Percentiles rank a stretch among this genome's conserved stretches.
Evolutionary conservation across 805 yeast species (phyloP).

Genomic region (Candida namnaoensis): DNA sequence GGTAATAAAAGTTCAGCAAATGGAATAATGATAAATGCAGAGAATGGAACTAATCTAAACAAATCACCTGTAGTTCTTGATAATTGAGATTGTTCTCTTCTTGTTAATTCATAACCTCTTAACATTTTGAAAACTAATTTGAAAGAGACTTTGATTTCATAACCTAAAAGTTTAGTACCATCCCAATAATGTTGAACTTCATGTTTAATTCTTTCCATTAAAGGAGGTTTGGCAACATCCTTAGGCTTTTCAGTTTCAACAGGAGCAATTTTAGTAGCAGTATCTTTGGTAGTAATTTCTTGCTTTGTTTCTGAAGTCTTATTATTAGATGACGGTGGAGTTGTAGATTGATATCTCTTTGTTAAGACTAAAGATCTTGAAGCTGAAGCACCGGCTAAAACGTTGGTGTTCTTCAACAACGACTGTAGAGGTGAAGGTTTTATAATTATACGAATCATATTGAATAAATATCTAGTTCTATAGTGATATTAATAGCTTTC

Average conservation of each 20-base stretch:
- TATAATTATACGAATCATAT: too few species aligned
- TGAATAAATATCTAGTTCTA: too few species aligned
- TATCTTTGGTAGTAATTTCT: too few species aligned
- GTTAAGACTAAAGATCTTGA: too few species aligned
- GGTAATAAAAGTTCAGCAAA: conserved; percentile 92
- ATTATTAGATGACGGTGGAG: too few species aligned
- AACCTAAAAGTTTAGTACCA: conserved; percentile 89
- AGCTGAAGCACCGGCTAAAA: too few species aligned
- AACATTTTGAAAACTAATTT: conserved; percentile 74
- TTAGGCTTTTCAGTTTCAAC: too few species aligned
- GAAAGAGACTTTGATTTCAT: conserved; percentile 79
- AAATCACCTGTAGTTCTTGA: conserved; percentile 83
- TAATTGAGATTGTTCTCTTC: conserved; percentile 85
- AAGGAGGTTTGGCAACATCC: conserved; percentile 31
- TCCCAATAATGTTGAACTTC: conserved; percentile 91
- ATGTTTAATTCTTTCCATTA: conserved; percentile 84
- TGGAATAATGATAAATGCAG: conserved; percentile 84
- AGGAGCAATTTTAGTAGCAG: too few species aligned
- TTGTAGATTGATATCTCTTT: too few species aligned
- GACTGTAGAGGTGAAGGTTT: too few species aligned
- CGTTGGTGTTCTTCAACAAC: too few species aligned
- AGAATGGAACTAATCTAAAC: conserved; percentile 83
- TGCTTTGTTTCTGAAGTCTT: neutral
- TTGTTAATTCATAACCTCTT: conserved; percentile 82
- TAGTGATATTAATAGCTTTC: too few species aligned